These are phyloP conservation scores for Phytophthora pseudosyringae DNA, from an alignment of 352 stramenopile genomes.

Conservation along the genomic window DNA sequence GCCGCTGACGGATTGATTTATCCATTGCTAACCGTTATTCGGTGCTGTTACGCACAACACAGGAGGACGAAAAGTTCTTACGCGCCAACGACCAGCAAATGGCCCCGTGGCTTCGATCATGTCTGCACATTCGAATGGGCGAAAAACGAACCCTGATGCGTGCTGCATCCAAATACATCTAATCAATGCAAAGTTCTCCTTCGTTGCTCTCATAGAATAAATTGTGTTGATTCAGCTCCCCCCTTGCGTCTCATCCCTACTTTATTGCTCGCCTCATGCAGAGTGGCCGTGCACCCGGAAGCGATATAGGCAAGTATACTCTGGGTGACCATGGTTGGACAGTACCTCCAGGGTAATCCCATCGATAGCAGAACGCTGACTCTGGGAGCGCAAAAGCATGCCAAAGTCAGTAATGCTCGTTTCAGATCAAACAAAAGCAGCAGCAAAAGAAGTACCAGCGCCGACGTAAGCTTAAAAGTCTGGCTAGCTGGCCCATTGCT, in stretches of 20 bases:
- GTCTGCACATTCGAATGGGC: conserved; percentile 69
- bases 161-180: conserved; percentile 28
- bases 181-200: background rate
- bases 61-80: conserved; percentile 67
- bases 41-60: conserved; percentile 3
- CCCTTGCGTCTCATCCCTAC: conserved; percentile 6
- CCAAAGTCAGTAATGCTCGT: conserved; percentile 3
- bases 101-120: conserved; percentile 68
- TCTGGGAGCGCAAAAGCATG: conserved; percentile 29
- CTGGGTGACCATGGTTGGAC: conserved; percentile 84
- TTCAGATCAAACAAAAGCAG: conserved; percentile 1
- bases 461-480: conserved; percentile 65
- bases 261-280: conserved; percentile 22
- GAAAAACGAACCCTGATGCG: conserved; percentile 58
- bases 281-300: conserved; percentile 79
- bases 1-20: background rate
- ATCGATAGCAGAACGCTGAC: conserved; percentile 59
- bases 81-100: conserved; percentile 49
- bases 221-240: conserved; percentile 27
- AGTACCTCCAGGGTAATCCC: conserved; percentile 76
- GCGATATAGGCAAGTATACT: conserved; percentile 93
- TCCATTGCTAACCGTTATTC: background rate
- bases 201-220: conserved; percentile 30
- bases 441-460: conserved; percentile 40
- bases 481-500: conserved; percentile 61